phyloP scores from a whole-genome alignment of 176 grass and related monocot species.

The Oryza longistaminata region DNA sequence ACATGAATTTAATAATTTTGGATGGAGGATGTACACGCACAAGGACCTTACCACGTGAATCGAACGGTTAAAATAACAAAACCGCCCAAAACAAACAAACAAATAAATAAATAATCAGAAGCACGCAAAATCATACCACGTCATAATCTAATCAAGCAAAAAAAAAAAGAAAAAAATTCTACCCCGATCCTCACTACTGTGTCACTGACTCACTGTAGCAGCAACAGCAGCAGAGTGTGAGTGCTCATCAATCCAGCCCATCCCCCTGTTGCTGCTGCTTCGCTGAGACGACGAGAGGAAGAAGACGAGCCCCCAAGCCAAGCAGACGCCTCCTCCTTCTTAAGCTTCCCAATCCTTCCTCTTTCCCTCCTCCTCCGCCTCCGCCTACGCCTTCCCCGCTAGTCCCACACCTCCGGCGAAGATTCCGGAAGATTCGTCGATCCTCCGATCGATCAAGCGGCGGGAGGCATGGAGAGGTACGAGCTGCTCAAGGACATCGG shows the following conservation, averaged over 20 bases:
- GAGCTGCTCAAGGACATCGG: slow-evolving; percentile 97
- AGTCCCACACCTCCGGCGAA: background rate
- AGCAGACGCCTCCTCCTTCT: background rate
- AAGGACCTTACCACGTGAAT: background rate
- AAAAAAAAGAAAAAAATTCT: slow-evolving; percentile 22
- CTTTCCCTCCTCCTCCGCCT: background rate
- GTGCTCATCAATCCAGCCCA: slow-evolving; percentile 24
- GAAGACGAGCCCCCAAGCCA: background rate
- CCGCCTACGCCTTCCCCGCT: background rate
- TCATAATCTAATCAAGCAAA: slow-evolving; percentile 35
- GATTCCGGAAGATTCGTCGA: slow-evolving; percentile 17
- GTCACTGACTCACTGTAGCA: background rate
- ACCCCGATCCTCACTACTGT: background rate
- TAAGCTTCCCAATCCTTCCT: slow-evolving; percentile 60
- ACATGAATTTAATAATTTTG: too few species aligned
- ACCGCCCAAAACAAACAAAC: background rate
- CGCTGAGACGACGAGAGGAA: background rate
- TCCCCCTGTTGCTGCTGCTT: background rate
- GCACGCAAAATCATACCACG: background rate
- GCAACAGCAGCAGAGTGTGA: too few species aligned
- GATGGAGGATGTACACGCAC: too few species aligned
- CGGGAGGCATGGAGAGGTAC: slow-evolving; percentile 79
- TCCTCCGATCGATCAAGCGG: background rate
- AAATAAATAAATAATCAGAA: background rate
- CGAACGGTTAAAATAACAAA: background rate